These are phyloP conservation scores for Erysimum cheiri DNA, from an alignment of 441 rosid genomes.

Conservation along the genomic window DNA sequence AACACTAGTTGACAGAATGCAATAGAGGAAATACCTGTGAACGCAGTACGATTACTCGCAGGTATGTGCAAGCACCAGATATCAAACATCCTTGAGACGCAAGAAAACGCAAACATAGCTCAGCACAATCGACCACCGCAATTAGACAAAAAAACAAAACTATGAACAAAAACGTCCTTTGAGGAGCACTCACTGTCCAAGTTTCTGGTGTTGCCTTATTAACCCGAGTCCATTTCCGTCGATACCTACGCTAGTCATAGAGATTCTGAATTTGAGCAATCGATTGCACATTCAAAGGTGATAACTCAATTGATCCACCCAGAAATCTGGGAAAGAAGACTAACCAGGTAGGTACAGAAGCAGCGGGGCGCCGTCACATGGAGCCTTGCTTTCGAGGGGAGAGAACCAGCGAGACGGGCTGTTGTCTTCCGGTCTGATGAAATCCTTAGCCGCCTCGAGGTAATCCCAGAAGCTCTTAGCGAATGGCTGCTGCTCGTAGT, in stretches of 20 bases:
- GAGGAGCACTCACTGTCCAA: constrained; percentile 64
- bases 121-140: constrained; percentile 2
- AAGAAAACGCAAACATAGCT: constrained; percentile 13
- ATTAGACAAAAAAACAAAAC: background rate
- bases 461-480: constrained; percentile 56
- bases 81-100: constrained; percentile 71
- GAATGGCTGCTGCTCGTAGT: constrained; percentile 30
- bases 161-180: background rate
- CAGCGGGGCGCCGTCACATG: constrained; percentile 58
- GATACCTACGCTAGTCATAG: constrained; percentile 55
- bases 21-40: constrained; percentile 54
- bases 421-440: constrained; percentile 49
- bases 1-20: constrained; percentile 3
- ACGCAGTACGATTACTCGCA: constrained; percentile 75
- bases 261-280: constrained; percentile 4
- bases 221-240: constrained; percentile 94
- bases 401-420: constrained; percentile 89
- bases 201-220: constrained; percentile 62
- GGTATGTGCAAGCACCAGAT: constrained; percentile 95
- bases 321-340: background rate
- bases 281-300: background rate
- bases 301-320: too few species aligned
- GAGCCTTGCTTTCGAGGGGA: constrained; percentile 66
- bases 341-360: constrained; percentile 79
- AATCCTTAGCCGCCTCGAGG: constrained; percentile 50